These are phyloP conservation scores for Rubia tinctorum DNA, from an alignment of 305 asterid genomes.

Conservation along the genomic window DNA sequence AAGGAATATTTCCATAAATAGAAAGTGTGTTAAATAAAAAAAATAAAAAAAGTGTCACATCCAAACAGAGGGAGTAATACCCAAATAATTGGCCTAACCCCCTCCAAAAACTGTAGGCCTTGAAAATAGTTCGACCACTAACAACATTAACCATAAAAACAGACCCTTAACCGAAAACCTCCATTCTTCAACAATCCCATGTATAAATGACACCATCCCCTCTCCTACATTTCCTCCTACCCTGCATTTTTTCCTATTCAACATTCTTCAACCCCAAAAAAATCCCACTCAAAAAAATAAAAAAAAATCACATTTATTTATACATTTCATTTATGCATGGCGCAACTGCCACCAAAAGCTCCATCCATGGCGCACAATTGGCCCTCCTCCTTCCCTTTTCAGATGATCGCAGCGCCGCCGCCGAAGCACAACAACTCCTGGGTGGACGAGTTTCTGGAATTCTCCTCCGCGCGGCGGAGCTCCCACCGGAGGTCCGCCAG, in stretches of 20 bases:
- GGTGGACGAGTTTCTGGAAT: slow-evolving; percentile 86
- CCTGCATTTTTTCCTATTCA: not conserved
- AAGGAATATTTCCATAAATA: no score
- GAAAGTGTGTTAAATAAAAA: no score
- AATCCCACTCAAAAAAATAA: not conserved
- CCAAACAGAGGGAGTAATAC: no score
- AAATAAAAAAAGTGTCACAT: no score
- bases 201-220: slow-evolving; percentile 3
- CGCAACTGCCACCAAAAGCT: slow-evolving; percentile 78
- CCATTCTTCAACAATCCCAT: not conserved
- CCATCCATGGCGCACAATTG: slow-evolving; percentile 65
- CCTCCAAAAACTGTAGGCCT: slow-evolving; percentile 25
- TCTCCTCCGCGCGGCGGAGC: slow-evolving; percentile 62
- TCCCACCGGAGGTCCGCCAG: slow-evolving; percentile 72
- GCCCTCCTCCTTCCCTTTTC: slow-evolving; percentile 53
- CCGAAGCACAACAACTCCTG: slow-evolving; percentile 33
- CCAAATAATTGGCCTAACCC: not conserved
- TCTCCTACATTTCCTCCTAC: slow-evolving; percentile 11
- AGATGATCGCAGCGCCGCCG: slow-evolving; percentile 33
- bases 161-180: not conserved
- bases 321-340: slow-evolving; percentile 47
- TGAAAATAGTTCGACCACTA: slow-evolving; percentile 17
- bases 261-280: not conserved
- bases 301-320: not conserved
- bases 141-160: slow-evolving; percentile 12